phyloP scores from a whole-genome alignment of 225 moss, liverwort and hornwort species.

The Polytrichum formosum region DNA sequence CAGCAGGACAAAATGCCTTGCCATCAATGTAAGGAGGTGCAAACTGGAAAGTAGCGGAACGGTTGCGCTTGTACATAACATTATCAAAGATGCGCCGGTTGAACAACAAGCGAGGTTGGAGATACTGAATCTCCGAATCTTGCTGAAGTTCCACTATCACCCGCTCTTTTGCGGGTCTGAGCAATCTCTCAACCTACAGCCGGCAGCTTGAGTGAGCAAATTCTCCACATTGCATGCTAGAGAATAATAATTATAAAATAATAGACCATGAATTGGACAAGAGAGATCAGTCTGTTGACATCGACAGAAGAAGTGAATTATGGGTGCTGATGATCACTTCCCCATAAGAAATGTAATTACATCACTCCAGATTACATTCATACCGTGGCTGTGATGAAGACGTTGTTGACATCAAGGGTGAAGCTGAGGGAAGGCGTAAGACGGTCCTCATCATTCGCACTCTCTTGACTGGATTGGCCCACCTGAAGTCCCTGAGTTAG shows the following conservation, averaged over 20 bases:
- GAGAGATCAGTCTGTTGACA: too few species aligned
- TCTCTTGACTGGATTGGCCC: conserved; percentile 37
- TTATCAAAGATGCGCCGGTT: conserved; percentile 82
- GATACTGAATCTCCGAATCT: conserved; percentile 81
- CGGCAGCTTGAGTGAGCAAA: too few species aligned
- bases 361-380: background rate
- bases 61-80: conserved; percentile 82
- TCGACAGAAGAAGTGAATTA: too few species aligned
- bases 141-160: conserved; percentile 91
- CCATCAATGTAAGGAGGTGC: conserved; percentile 92
- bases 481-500: conserved; percentile 55
- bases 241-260: too few species aligned
- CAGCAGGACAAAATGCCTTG: conserved; percentile 84
- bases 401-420: conserved; percentile 62
- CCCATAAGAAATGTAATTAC: too few species aligned
- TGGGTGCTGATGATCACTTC: too few species aligned
- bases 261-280: too few species aligned
- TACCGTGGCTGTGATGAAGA: conserved; percentile 62
- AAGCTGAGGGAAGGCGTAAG: conserved; percentile 32
- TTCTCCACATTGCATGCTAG: too few species aligned
- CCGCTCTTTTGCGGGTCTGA: conserved; percentile 59
- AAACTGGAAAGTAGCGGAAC: conserved; percentile 86
- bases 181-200: conserved; percentile 76
- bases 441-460: conserved; percentile 33
- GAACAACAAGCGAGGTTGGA: conserved; percentile 74